These are phyloP conservation scores for Cytospora paraplurivora DNA, from an alignment of 2,329 filamentous ascomycete genomes.

Conservation along the genomic window DNA sequence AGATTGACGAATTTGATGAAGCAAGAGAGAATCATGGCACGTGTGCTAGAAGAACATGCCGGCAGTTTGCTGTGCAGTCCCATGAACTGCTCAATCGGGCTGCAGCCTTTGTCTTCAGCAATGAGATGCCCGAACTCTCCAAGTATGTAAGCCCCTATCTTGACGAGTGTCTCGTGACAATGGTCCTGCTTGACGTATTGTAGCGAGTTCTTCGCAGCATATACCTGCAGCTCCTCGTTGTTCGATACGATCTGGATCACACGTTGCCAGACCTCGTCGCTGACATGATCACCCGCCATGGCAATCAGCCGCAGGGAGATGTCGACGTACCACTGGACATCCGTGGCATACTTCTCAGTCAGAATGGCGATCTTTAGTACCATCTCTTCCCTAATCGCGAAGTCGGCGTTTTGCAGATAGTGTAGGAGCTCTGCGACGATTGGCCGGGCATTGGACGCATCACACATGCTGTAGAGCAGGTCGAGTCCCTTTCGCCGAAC, in stretches of 20 bases:
- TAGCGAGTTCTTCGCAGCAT: conserved; percentile 90
- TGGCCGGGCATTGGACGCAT: conserved; percentile 87
- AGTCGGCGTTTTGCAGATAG: conserved; percentile 95
- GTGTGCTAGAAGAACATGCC: conserved; percentile 83
- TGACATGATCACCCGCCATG: conserved; percentile 97
- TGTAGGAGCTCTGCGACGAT: conserved; percentile 93
- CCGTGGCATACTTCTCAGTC: conserved; percentile 97
- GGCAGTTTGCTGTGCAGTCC: conserved; percentile 89
- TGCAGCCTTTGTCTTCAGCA: conserved; percentile 87
- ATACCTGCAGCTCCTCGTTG: conserved; percentile 96
- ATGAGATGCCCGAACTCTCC: conserved; percentile 97
- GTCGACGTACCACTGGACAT: conserved; percentile 99
- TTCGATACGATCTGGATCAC: conserved; percentile 99
- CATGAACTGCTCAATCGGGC: conserved; percentile 95
- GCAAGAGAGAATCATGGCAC: conserved; percentile 90
- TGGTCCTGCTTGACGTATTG: conserved; percentile 91
- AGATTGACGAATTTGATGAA: conserved; percentile 98
- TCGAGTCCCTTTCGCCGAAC: conserved; percentile 95
- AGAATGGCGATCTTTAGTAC: conserved; percentile 97
- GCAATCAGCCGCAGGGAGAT: conserved; percentile 92
- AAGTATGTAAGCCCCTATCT: conserved; percentile 94
- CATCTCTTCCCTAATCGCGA: conserved; percentile 98
- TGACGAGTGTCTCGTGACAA: conserved; percentile 95
- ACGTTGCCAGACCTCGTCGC: conserved; percentile 98
- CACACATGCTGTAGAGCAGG: conserved; percentile 99